These are phyloP conservation scores for Aspergillus caelatus DNA, from an alignment of 2,329 filamentous ascomycete genomes.

Conservation along the genomic window DNA sequence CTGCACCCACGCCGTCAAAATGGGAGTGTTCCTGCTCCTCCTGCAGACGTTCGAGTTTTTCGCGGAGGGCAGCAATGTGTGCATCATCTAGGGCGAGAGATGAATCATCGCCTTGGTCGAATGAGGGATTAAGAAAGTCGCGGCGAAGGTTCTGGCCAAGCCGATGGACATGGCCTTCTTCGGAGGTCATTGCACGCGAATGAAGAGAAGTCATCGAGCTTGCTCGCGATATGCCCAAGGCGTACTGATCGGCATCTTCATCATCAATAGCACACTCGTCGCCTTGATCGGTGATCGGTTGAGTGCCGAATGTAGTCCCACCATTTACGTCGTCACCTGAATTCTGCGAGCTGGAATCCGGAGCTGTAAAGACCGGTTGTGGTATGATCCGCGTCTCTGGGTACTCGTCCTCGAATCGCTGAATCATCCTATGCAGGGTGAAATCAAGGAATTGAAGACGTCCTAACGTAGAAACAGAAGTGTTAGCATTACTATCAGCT, in stretches of 20 bases:
- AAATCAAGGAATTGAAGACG: slow-evolving; percentile 84
- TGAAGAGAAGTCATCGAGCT: slow-evolving; percentile 70
- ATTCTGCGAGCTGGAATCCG: slow-evolving; percentile 37
- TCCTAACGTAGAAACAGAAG: slow-evolving; percentile 46
- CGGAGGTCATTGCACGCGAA: slow-evolving; percentile 64
- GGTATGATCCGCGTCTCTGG: slow-evolving; percentile 73
- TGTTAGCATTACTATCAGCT: slow-evolving; percentile 8
- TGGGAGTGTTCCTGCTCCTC: slow-evolving; percentile 45
- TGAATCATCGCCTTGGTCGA: slow-evolving; percentile 41
- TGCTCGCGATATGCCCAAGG: slow-evolving; percentile 58
- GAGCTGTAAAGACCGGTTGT: slow-evolving; percentile 19
- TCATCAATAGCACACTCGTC: slow-evolving; percentile 41
- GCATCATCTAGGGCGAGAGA: slow-evolving; percentile 40
- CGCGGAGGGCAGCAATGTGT: slow-evolving; percentile 49
- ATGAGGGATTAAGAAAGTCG: slow-evolving; percentile 59
- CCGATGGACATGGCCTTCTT: slow-evolving; percentile 72
- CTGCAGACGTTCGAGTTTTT: slow-evolving; percentile 47
- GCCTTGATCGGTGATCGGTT: slow-evolving; percentile 29
- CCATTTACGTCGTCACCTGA: slow-evolving; percentile 35
- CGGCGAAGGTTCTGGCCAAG: slow-evolving; percentile 68
- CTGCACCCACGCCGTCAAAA: slow-evolving; percentile 42
- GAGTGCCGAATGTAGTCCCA: slow-evolving; percentile 35
- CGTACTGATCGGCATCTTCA: slow-evolving; percentile 46
- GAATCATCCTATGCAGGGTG: slow-evolving; percentile 87
- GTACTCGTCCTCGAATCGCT: slow-evolving; percentile 94